Evolutionary conservation across 495 filamentous ascomycete species (phyloP).

Genomic region (Aspergillus biplanus): DNA sequence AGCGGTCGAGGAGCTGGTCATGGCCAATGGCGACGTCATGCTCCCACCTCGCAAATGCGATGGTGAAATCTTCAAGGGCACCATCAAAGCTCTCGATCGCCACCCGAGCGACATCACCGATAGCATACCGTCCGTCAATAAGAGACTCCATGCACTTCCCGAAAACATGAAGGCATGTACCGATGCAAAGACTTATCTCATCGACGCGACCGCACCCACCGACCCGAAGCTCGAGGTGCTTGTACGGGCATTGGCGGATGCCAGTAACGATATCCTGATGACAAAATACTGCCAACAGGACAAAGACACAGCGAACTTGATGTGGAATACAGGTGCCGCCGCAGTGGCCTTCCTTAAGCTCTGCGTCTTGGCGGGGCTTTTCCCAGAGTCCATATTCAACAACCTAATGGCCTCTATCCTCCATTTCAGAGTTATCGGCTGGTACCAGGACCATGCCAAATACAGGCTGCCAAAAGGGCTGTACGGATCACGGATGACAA

Average conservation of each 20-base stretch:
- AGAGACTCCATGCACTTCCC: conserved; percentile 19
- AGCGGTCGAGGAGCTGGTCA: conserved; percentile 20
- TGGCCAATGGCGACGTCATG: conserved; percentile 17
- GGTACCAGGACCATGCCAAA: conserved; percentile 24
- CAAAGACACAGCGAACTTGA: conserved; percentile 9
- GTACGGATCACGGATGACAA: conserved; percentile 28
- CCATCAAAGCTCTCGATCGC: conserved; percentile 26
- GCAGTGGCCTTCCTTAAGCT: conserved; percentile 28
- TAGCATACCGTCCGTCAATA: neutral
- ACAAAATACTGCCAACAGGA: conserved; percentile 30
- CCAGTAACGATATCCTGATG: conserved; percentile 29
- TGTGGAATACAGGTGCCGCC: conserved; percentile 24
- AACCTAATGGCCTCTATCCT: conserved; percentile 4
- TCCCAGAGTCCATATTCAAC: neutral
- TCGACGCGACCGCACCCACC: conserved; percentile 15
- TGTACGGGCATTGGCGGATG: conserved; percentile 23
- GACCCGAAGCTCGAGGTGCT: conserved; percentile 20
- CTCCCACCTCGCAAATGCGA: conserved; percentile 11
- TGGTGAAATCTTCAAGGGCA: conserved; percentile 13
- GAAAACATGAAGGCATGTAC: conserved; percentile 27
- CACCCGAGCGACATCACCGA: conserved; percentile 18
- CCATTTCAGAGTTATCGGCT: conserved; percentile 28
- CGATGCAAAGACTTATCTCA: conserved; percentile 27
- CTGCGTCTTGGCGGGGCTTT: conserved; percentile 16
- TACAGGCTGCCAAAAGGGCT: conserved; percentile 14